These are phyloP conservation scores for Sicyos baderoa DNA, from an alignment of 306 rosid genomes.

Conservation along the genomic window DNA sequence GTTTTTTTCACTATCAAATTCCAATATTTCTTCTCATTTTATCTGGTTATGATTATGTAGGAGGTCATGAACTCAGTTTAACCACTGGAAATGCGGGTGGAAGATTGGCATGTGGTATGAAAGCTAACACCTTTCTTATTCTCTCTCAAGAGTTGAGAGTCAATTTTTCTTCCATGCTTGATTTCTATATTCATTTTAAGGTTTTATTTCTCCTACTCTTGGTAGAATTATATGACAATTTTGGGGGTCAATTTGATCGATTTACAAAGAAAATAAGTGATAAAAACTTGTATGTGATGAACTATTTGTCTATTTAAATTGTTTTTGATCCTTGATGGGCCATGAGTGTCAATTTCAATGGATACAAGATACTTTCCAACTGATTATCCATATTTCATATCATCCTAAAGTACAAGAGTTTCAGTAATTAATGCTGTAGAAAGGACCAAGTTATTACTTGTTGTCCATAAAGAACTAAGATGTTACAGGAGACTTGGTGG, in stretches of 20 bases:
- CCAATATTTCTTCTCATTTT: background rate
- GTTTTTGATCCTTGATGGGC: background rate
- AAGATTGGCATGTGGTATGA: conserved; percentile 90
- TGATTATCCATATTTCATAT: background rate
- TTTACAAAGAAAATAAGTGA: background rate
- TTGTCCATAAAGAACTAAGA: background rate
- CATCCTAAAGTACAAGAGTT: background rate
- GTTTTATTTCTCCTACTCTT: too few species aligned
- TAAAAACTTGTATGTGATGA: background rate
- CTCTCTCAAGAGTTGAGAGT: background rate
- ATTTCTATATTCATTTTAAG: background rate
- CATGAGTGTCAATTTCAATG: background rate
- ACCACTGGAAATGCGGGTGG: conserved; percentile 90
- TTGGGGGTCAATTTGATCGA: background rate
- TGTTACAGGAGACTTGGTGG: background rate
- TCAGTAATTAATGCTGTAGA: background rate
- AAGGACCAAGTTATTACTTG: background rate
- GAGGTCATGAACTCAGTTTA: conserved; percentile 82
- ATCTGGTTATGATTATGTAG: conserved; percentile 36
- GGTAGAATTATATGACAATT: background rate
- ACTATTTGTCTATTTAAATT: background rate
- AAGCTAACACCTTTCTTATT: conserved; percentile 9
- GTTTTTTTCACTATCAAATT: background rate
- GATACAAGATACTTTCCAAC: background rate
- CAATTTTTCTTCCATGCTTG: background rate